A percentile compares a stretch with the other conserved stretches of the same genome.
Conservation (phyloP, 2,329 filamentous ascomycete genomes). For the Rosellinia necatrix region DNA sequence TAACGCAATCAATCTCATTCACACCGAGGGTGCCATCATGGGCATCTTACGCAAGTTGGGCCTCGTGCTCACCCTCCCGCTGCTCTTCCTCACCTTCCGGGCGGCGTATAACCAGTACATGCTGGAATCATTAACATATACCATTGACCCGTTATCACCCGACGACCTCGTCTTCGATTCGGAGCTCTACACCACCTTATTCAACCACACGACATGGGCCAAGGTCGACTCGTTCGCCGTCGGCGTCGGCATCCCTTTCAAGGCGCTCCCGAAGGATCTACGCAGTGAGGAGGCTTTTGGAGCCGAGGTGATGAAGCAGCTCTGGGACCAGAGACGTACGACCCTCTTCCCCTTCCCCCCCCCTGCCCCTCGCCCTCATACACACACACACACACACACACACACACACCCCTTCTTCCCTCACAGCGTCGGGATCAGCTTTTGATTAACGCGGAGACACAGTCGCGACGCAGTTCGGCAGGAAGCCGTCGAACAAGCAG, state of each 20-base stretch:
- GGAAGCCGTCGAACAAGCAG: constrained; percentile 5
- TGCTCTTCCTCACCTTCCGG: constrained; percentile 18
- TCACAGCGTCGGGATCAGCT: not conserved
- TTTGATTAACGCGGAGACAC: constrained; percentile 4
- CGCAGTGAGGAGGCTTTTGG: constrained; percentile 22
- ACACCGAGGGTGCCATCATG: constrained; percentile 12
- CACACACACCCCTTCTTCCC: not conserved
- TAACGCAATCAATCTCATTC: constrained; percentile 10
- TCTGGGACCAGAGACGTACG: constrained; percentile 31
- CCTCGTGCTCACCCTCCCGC: constrained; percentile 16
- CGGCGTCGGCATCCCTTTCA: constrained; percentile 24
- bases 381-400: no score
- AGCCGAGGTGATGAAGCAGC: constrained; percentile 26
- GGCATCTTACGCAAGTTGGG: constrained; percentile 26
- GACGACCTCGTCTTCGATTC: constrained; percentile 28
- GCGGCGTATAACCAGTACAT: constrained; percentile 25
- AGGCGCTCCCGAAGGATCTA: constrained; percentile 9
- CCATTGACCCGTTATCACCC: constrained; percentile 23
- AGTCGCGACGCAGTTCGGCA: constrained; percentile 27
- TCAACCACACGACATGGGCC: constrained; percentile 26
- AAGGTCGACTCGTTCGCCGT: constrained; percentile 27
- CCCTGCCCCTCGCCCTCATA: no score
- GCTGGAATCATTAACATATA: constrained; percentile 25
- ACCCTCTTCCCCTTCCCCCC: no score
- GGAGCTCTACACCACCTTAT: constrained; percentile 26